Percentiles rank a stretch among this genome's conserved stretches.
phyloP scores from a whole-genome alignment of 345 rosid genomes.

The Eucalyptus globulus region DNA sequence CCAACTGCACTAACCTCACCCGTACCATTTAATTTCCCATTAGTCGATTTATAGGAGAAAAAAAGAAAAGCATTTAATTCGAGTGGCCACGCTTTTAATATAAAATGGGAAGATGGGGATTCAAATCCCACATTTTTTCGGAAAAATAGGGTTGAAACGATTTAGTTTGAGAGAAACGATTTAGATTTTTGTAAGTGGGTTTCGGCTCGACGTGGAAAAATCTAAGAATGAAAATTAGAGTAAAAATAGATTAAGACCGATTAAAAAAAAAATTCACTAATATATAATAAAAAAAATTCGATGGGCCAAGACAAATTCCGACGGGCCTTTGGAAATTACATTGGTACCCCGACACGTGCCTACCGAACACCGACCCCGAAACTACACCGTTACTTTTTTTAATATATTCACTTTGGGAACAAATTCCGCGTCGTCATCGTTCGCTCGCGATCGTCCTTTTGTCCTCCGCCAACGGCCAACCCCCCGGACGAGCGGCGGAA shows the following conservation, averaged over 20 bases:
- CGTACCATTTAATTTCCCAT: not conserved
- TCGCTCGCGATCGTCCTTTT: not conserved
- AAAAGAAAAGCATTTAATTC: too few species aligned
- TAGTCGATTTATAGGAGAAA: not conserved
- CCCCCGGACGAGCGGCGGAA: not conserved
- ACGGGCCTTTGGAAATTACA: not conserved
- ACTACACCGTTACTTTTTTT: not conserved
- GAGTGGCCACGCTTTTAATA: too few species aligned
- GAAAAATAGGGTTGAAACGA: accelerated
- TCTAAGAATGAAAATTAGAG: too few species aligned
- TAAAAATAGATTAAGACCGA: too few species aligned
- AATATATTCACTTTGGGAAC: not conserved
- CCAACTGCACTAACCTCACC: not conserved
- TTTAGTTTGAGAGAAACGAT: too few species aligned
- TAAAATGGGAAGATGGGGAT: too few species aligned
- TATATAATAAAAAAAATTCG: not conserved
- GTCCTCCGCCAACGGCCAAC: not conserved
- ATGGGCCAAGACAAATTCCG: not conserved
- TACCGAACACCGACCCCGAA: not conserved
- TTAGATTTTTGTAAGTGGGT: too few species aligned
- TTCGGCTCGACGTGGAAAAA: too few species aligned
- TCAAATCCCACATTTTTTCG: too few species aligned
- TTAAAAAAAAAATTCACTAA: not conserved
- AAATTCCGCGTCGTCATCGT: not conserved
- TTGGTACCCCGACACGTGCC: not conserved